phyloP scores from a whole-genome alignment of 176 grass and related monocot genomes.

The Cymbopogon citratus region DNA sequence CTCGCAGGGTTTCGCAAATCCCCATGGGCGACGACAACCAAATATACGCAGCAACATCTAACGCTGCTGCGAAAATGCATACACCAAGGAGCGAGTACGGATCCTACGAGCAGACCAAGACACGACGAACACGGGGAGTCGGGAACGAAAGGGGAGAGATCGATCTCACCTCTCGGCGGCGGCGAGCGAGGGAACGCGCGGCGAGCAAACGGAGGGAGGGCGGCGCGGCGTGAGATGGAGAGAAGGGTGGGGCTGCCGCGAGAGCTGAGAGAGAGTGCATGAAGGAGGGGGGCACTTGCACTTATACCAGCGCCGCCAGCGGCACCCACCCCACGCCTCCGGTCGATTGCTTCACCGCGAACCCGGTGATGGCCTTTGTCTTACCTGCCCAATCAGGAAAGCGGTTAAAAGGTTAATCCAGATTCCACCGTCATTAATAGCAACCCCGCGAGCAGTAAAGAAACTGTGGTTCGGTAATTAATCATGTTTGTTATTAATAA shows the following conservation, averaged over 20 bases:
- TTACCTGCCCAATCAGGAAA: constrained; percentile 2
- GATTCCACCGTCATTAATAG: neutral
- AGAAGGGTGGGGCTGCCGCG: no score
- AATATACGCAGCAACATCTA: no score
- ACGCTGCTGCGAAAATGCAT: no score
- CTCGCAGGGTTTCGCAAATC: neutral
- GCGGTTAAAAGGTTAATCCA: neutral
- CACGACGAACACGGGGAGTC: no score
- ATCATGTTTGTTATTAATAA: neutral
- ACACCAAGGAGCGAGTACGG: no score
- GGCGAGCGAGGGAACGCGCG: neutral
- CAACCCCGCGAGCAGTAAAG: neutral
- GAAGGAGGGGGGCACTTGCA: neutral
- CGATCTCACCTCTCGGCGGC: no score
- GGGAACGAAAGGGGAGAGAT: neutral
- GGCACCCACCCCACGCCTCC: neutral
- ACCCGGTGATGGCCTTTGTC: neutral
- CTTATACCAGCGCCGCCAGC: constrained; percentile 23
- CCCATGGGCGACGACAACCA: no score
- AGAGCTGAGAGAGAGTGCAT: constrained; percentile 9
- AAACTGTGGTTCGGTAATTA: neutral
- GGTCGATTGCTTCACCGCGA: neutral
- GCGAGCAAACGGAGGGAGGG: no score
- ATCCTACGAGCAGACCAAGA: no score
- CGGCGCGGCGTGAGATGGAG: neutral